Base-by-base conservation (phyloP, 345 rosid species). In the Litchi chinensis region DNA sequence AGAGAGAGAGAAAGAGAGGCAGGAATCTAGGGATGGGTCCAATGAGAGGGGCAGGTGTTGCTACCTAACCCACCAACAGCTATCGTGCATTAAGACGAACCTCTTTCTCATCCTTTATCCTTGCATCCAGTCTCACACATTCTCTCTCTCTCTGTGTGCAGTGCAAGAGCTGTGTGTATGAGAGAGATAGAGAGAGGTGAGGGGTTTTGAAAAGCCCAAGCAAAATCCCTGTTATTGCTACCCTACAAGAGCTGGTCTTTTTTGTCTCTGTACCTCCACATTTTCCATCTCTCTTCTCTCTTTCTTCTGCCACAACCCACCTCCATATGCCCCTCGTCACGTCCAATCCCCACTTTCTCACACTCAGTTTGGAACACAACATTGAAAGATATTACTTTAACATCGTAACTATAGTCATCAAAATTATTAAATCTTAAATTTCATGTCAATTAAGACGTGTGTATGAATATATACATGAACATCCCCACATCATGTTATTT, bases 21-120 rank as follows among this genome's bases (percentile, higher is more conserved):
- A 80, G 89, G 90, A 89, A 87, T 86, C 85, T 84, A 80, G 68
- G 83, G 88, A 88, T 84, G 90, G 89, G 93, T 44, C 92, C 89
- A 84, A 79, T 40, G 65, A 63, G 78, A 56, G 75, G 91, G 89
- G 80, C 90, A 92, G 96, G 82, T 79, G 48, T 82, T 92, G 96
- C 87, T 84, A 85, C 92, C 91, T 57, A 89, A 90, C 87, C 92
- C 85, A 90, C 95, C 93, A 88, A 90, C 95, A 92, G 43, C 76
- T 74, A 83, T 89, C 92, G 82, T 92, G 96, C 87, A 77, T 50
- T 68, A 57, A 68, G 85, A 76, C 81, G 74, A 74, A 70, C 22
- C 84, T 80, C 88, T 84, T 85, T 85, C 84, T 76, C 77, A 41
- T 83, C 87, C 81, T 65, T 86, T 80, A 73, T 84, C 89, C 75